Evolutionary conservation across 108 stramenopile genomes (phyloP).

Genomic region (Skeletonema potamos): DNA sequence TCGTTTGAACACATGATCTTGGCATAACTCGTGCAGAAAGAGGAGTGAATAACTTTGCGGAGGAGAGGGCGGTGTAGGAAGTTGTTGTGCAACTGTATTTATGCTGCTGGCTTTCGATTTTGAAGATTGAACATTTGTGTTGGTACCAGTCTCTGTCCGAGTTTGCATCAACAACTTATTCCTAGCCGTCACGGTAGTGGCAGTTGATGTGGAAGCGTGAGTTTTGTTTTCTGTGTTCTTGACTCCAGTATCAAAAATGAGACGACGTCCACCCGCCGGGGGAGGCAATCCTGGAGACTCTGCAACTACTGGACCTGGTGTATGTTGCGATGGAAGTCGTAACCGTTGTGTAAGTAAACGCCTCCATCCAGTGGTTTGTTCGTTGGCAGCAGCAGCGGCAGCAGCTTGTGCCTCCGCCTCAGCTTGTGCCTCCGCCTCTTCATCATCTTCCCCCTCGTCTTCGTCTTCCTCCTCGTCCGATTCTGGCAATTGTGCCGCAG

Average conservation of each 20-base stretch:
- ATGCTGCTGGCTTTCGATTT: neutral
- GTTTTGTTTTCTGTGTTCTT: conserved; percentile 2
- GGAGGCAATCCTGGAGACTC: neutral
- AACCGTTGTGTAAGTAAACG: conserved; percentile 13
- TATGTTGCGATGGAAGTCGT: conserved; percentile 39
- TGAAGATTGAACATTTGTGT: neutral
- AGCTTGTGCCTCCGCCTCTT: neutral
- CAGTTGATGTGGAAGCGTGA: neutral
- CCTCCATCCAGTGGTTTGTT: neutral
- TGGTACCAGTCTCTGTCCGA: neutral
- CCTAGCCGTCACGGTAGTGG: neutral
- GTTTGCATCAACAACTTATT: conserved; percentile 5
- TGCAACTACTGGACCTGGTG: conserved; percentile 16
- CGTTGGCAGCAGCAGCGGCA: neutral
- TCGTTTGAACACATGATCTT: neutral
- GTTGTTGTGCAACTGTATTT: neutral
- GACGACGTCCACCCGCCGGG: conserved; percentile 28
- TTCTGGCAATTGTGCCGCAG: neutral
- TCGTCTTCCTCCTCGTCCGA: neutral
- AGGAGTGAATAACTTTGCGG: neutral
- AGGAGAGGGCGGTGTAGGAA: neutral
- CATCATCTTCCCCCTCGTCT: neutral
- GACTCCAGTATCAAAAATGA: conserved; percentile 25
- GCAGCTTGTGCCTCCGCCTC: conserved; percentile 1
- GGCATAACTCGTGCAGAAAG: neutral